Evolutionary conservation across 164 flowering plant genomes (phyloP).

Genomic region (Houttuynia cordata): DNA sequence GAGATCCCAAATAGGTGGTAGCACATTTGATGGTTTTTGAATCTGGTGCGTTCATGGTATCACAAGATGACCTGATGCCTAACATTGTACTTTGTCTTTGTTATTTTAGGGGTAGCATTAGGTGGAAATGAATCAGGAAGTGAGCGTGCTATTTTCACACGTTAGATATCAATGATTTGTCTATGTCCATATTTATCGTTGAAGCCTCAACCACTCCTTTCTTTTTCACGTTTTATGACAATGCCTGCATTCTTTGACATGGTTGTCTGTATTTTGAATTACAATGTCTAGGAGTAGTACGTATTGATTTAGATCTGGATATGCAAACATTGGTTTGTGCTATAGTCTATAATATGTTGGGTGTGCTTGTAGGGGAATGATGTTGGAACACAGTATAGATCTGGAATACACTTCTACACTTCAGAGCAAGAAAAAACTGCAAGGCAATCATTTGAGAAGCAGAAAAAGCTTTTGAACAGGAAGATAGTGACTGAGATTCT

Average conservation of each 20-base stretch:
- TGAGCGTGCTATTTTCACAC: not conserved
- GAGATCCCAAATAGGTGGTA: too few relatives aligned
- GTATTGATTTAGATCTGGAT: too few relatives aligned
- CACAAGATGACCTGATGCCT: not conserved
- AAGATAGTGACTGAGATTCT: constrained; percentile 76
- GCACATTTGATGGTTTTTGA: not conserved
- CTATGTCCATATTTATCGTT: not conserved
- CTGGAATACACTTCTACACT: constrained; percentile 84
- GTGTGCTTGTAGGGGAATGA: constrained; percentile 83
- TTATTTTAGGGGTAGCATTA: not conserved
- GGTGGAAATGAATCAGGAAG: not conserved
- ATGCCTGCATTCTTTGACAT: not conserved
- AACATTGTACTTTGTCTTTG: not conserved
- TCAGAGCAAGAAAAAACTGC: constrained; percentile 85
- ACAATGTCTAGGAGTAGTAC: not conserved
- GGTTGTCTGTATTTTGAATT: not conserved
- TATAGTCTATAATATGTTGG: too few relatives aligned
- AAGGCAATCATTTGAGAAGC: constrained; percentile 42
- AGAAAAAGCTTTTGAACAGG: constrained; percentile 52
- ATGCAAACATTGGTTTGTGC: too few relatives aligned
- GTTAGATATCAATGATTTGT: not conserved
- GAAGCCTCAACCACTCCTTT: too few relatives aligned
- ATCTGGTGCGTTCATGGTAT: not conserved
- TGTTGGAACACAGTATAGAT: constrained; percentile 87
- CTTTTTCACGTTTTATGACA: too few relatives aligned